Conservation (phyloP, 345 rosid species). For the Linum trigynum region DNA sequence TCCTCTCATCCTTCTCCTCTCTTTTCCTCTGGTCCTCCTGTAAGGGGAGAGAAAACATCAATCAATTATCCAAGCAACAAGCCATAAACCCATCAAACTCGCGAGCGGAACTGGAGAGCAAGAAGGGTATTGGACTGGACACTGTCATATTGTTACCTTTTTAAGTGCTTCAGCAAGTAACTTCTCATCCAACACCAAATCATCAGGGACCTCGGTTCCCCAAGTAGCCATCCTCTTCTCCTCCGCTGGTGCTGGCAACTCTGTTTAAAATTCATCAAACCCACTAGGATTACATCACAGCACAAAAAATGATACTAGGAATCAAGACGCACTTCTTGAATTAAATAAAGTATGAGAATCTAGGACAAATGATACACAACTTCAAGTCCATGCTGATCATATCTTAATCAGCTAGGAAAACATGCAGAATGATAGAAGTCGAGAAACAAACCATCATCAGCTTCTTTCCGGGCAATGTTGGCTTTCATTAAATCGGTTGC, state of each 20-base stretch:
- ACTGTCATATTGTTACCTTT: conserved; percentile 30
- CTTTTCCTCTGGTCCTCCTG: conserved; percentile 42
- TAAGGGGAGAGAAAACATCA: neutral
- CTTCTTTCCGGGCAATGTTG: conserved; percentile 50
- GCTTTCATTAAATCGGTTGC: conserved; percentile 58
- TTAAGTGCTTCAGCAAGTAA: conserved; percentile 52
- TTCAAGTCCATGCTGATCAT: no score
- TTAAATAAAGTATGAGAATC: no score
- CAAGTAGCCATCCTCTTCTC: conserved; percentile 62
- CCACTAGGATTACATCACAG: neutral
- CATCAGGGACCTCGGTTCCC: conserved; percentile 70
- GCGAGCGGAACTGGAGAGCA: no score
- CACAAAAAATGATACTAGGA: neutral
- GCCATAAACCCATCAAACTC: neutral
- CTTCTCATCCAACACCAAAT: conserved; percentile 53
- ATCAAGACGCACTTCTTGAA: no score
- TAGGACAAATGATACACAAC: no score
- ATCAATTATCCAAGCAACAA: neutral
- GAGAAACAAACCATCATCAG: conserved; percentile 33
- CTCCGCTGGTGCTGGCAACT: conserved; percentile 33
- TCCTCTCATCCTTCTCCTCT: conserved; percentile 52
- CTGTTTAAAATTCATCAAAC: conserved; percentile 15
- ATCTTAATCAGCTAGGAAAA: neutral
- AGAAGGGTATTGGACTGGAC: no score
- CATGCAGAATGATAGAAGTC: neutral